phyloP scores from a whole-genome alignment of 2,329 filamentous ascomycete genomes.

The Onygena corvina region DNA sequence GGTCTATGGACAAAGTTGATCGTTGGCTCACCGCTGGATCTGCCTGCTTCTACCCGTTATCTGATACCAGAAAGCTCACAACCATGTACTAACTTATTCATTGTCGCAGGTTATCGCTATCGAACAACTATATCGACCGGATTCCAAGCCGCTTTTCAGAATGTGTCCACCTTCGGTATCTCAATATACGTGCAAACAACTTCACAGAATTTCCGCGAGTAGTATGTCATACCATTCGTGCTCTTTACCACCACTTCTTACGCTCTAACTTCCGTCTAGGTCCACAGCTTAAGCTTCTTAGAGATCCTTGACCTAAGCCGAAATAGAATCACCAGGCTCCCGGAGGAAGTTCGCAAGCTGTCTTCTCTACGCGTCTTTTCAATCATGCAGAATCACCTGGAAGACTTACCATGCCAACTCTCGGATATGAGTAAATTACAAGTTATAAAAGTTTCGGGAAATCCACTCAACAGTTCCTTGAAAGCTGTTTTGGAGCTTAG shows the following conservation, averaged over 20 bases:
- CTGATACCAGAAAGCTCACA: background rate
- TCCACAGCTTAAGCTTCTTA: conserved; percentile 72
- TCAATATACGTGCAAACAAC: conserved; percentile 40
- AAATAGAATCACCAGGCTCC: conserved; percentile 68
- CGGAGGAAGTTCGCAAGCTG: conserved; percentile 66
- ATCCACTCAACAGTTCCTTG: conserved; percentile 70
- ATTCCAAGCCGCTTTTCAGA: conserved; percentile 39
- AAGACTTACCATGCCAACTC: conserved; percentile 68
- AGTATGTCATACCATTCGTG: conserved; percentile 36
- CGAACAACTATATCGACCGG: conserved; percentile 41
- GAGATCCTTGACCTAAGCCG: conserved; percentile 88
- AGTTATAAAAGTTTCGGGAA: conserved; percentile 80
- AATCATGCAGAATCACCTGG: conserved; percentile 74
- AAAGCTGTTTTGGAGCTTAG: conserved; percentile 54
- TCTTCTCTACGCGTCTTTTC: conserved; percentile 81
- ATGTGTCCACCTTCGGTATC: conserved; percentile 39
- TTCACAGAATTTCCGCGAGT: conserved; percentile 51
- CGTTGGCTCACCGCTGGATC: background rate
- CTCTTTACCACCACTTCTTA: background rate
- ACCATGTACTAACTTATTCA: conserved; percentile 8
- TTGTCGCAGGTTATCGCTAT: conserved; percentile 36
- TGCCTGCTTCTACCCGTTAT: background rate
- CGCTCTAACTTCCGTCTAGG: conserved; percentile 39
- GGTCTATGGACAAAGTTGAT: background rate
- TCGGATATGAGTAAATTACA: conserved; percentile 84